Evolutionary conservation across 2,329 filamentous ascomycete genomes (phyloP), one percentile per base, ranked within the genome.

Genomic region (Trichoderma endophyticum): DNA sequence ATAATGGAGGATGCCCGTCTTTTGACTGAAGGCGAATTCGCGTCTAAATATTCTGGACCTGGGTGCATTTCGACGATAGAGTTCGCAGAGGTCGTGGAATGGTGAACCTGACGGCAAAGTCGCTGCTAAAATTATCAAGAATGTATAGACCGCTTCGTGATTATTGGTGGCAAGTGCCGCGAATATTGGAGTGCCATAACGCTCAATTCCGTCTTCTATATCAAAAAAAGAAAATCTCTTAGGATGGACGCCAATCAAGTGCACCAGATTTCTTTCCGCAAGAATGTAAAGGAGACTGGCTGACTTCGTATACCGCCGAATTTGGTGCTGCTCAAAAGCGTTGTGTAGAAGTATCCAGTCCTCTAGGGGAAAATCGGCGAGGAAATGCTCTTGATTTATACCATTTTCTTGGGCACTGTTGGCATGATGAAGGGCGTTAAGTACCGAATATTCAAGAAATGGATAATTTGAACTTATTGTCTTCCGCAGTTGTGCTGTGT

Each of bases 141-240:
- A 30, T 6, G 24, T 18, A 18, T 32, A 3, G 9, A 57, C 15
- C 1, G 7, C 32, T 3, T 67, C 15, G 14, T 4, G 15, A 21
- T 32, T 67, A 21, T 30, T 39, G 3, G 6, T 67, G 15, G 51
- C 64, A 1, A 67, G 15, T 2, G 56, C 66, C n/a, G 66, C 66
- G n/a, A 69, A 54, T 15, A 71, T 48, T 14, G 70, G 70, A 15
- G 57, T 51, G 9, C 36, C 51, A 48, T 71, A 71, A 11, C 62
- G 54, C 21, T 71, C 62, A 34, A n/a, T 51, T 36, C 1, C 34
- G 7, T 14, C 1, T 24, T 28, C 34, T 15, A 36, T 3, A 6
- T 54, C 32, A 12, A 63, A 60, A 32, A 12, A 66, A 0, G 14
- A 70, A 3, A 15, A 2, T 12, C 15, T 26, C 1, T 7, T 3